Evolutionary conservation across 768 basidiomycete genomes (phyloP).

Genomic region (Leccinum incarnatum): DNA sequence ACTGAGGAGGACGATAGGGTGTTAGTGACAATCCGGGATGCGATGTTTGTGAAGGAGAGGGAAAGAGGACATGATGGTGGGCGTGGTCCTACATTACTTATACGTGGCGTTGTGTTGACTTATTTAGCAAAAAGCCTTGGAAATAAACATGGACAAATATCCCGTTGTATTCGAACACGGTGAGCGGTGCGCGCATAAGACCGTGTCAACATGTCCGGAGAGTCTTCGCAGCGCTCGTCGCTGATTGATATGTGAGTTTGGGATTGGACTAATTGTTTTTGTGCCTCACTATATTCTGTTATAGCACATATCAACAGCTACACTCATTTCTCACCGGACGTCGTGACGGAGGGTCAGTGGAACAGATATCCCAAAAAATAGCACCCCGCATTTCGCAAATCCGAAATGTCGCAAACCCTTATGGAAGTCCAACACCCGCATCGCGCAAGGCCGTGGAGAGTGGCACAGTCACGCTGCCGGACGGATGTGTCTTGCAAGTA

Average conservation of each 20-base stretch:
- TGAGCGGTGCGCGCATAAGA: background rate
- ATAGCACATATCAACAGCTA: slow-evolving; percentile 64
- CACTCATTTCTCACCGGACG: slow-evolving; percentile 58
- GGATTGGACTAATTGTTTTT: background rate
- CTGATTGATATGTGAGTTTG: slow-evolving; percentile 61
- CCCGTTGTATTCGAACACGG: slow-evolving; percentile 6
- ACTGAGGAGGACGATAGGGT: slow-evolving; percentile 59
- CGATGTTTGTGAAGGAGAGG: slow-evolving; percentile 81
- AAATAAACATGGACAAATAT: slow-evolving; percentile 27
- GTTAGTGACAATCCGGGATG: slow-evolving; percentile 70
- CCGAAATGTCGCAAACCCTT: slow-evolving; percentile 56
- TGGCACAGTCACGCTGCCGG: slow-evolving; percentile 65
- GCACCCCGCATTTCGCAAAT: slow-evolving; percentile 56
- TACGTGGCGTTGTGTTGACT: slow-evolving; percentile 11
- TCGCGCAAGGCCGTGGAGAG: slow-evolving; percentile 67
- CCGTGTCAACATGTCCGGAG: slow-evolving; percentile 37
- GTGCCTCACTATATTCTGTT: background rate
- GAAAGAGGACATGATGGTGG: slow-evolving; percentile 76
- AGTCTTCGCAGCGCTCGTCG: slow-evolving; percentile 60
- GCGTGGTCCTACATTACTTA: no score
- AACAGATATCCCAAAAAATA: slow-evolving; percentile 59
- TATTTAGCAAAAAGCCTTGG: slow-evolving; percentile 24
- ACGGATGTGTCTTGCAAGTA: slow-evolving; percentile 59
- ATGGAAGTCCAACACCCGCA: slow-evolving; percentile 63
- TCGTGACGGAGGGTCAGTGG: slow-evolving; percentile 54